phyloP scores from a whole-genome alignment of 495 filamentous ascomycete genomes.

The Hypoxylon fragiforme region DNA sequence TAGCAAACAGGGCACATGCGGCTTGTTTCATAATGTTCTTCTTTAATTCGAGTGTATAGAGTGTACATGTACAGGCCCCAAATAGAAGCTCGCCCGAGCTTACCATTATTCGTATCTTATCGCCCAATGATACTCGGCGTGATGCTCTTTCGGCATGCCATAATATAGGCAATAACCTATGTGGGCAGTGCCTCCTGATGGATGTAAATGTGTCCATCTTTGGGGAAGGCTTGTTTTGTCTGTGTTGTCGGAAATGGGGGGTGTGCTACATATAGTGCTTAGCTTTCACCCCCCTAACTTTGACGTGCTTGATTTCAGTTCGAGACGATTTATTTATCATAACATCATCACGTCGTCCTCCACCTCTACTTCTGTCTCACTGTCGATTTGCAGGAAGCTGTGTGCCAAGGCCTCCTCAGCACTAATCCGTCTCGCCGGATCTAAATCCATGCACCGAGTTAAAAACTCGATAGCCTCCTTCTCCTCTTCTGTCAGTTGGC shows the following conservation, averaged over 20 bases:
- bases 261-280: too few relatives aligned
- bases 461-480: conserved; percentile 68
- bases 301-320: too few relatives aligned
- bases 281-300: neutral
- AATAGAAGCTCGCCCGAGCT: neutral
- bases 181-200: neutral
- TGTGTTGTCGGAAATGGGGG: neutral
- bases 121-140: neutral
- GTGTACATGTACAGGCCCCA: neutral
- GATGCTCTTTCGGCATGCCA: neutral
- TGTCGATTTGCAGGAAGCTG: conserved; percentile 65
- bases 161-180: neutral
- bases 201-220: neutral
- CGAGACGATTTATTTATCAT: conserved; percentile 19
- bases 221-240: neutral
- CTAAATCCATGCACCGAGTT: conserved; percentile 68
- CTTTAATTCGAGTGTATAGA: neutral
- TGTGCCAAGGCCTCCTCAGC: conserved; percentile 72
- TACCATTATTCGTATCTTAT: neutral
- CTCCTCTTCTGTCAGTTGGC: conserved; percentile 60
- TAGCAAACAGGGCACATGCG: too few relatives aligned
- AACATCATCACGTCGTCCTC: conserved; percentile 41
- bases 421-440: conserved; percentile 70
- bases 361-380: conserved; percentile 22
- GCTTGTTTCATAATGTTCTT: too few relatives aligned